phyloP scores from a whole-genome alignment of 2,329 filamentous ascomycete species.

The Ophiostoma tasmaniense region DNA sequence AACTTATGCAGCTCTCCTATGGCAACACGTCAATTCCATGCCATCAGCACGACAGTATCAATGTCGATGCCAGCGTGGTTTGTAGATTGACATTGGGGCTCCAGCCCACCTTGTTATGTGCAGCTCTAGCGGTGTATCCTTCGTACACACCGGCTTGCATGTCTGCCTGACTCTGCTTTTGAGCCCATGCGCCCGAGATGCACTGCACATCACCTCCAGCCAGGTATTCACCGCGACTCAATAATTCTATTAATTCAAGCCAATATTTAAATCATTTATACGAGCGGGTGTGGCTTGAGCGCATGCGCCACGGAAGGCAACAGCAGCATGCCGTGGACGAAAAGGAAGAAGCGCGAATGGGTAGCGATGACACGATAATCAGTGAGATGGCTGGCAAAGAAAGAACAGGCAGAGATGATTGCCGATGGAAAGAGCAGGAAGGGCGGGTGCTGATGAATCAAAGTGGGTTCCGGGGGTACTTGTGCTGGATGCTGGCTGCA shows the following conservation, averaged over 20 bases:
- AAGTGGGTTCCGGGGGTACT: neutral
- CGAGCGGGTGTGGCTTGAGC: neutral
- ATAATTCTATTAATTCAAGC: neutral
- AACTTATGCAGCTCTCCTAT: neutral
- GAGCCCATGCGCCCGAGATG: neutral
- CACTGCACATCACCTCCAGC: neutral
- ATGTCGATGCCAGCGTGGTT: neutral
- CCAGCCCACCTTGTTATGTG: neutral
- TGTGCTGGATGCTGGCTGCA: neutral
- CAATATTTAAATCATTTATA: neutral
- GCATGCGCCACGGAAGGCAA: neutral
- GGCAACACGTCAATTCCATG: neutral
- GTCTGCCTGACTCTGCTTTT: neutral
- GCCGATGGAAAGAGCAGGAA: neutral
- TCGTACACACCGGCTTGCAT: neutral
- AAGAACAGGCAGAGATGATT: neutral
- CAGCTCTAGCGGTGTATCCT: neutral
- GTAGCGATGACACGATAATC: neutral
- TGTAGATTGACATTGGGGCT: neutral
- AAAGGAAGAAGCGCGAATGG: neutral
- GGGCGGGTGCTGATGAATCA: conserved; percentile 9
- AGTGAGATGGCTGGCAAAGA: neutral
- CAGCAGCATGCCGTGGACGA: neutral
- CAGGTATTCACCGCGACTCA: neutral
- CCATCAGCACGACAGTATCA: too few relatives aligned